Evolutionary conservation across 345 rosid genomes (phyloP).

Genomic region (Camelina sativa): DNA sequence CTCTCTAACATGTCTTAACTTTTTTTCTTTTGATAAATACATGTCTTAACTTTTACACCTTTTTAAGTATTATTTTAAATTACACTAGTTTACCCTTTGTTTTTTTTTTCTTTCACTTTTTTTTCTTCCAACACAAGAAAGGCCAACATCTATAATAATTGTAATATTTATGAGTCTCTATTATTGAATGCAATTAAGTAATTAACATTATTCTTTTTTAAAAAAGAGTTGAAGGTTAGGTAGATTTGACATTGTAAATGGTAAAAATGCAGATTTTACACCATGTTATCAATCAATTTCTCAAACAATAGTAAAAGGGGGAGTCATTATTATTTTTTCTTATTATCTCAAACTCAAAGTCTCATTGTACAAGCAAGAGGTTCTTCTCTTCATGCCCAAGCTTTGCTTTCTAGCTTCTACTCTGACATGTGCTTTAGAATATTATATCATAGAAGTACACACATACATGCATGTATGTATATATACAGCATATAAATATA

Average conservation of each 20-base stretch:
- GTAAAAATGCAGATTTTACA: not conserved
- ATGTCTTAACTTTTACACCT: slow-evolving; percentile 41
- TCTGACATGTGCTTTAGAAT: slow-evolving; percentile 53
- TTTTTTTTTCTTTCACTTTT: not conserved
- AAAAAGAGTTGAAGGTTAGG: not conserved
- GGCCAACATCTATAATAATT: not conserved
- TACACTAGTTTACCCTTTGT: not conserved
- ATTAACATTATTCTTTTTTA: too few species aligned
- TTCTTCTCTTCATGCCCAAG: slow-evolving; percentile 82
- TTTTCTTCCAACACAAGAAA: slow-evolving; percentile 18
- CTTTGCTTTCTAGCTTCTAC: slow-evolving; percentile 55
- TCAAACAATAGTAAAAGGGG: not conserved
- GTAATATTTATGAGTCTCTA: not conserved
- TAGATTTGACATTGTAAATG: not conserved
- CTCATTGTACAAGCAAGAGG: slow-evolving; percentile 53
- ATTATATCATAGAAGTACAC: slow-evolving; percentile 32
- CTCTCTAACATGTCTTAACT: slow-evolving; percentile 23
- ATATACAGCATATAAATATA: not conserved
- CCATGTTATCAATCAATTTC: not conserved
- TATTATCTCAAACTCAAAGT: slow-evolving; percentile 27
- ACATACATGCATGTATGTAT: slow-evolving; percentile 41
- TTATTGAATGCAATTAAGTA: not conserved
- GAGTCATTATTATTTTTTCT: not conserved
- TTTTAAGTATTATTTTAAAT: slow-evolving; percentile 5
- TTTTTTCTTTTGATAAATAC: slow-evolving; percentile 16